Base-by-base conservation (phyloP, 495 filamentous ascomycete genomes). In the Sphaerosporella brunnea region DNA sequence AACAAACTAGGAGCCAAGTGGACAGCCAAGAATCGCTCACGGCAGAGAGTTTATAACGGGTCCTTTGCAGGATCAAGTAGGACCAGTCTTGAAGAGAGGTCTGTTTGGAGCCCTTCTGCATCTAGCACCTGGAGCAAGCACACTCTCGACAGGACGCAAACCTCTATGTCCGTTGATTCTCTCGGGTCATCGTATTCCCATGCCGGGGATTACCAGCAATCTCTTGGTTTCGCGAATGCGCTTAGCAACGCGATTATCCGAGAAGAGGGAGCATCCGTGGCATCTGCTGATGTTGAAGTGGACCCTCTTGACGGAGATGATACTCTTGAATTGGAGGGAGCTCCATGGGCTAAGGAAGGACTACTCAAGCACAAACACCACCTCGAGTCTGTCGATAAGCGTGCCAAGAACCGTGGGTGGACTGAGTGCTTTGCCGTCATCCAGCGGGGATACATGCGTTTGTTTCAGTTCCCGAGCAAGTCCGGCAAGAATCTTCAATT, bases 291-390 rank as follows among this genome's bases (percentile, higher is more conserved):
- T 53, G 67, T 73, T 21, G 71, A 64, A n/a, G 70, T 72, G 25
- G 77, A 79, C 35, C 69, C 92, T 15, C 73, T 96, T 0, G 90
- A 95, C 52, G 59, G 45, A 15, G 90, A 95, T 56, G 92, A 96
- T 56, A 80, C 77, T 0, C 67, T 97, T 15, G 86, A 90, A 53
- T 75, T 97, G 34, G 77, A 78, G 4, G 90, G 90, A 15, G 84
- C 90, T 7, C 90, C 90, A 7, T 97, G 90, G 90, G 81, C 92
- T 30, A 97, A 99, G 58, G 90, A 99, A 63, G 90, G 90, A 30
- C 82, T 90, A 49, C 66, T 96, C 13, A 88, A 87, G 55, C 88
- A 96, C 64, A 96, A 96, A 64, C 90, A 94, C 61, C 87, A 95
- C 59, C 71, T 95, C 13, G 88, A 95, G 57, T 73, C 80, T 4